Evolutionary conservation across 2,329 filamentous ascomycete species (phyloP).

Genomic region (Aspergillus luchuensis): DNA sequence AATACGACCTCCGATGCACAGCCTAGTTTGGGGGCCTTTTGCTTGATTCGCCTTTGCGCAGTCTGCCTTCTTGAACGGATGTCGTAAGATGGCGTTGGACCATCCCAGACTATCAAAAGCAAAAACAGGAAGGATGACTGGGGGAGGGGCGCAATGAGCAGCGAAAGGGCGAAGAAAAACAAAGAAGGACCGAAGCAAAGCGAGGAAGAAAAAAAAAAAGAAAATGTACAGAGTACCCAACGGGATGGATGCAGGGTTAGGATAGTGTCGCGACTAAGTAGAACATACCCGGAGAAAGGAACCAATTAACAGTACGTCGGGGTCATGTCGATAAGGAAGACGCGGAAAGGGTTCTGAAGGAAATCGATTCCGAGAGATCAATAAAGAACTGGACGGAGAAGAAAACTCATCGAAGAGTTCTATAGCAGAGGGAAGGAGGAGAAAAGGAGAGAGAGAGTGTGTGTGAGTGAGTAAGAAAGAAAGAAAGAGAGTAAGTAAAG

Average conservation of each 20-base stretch:
- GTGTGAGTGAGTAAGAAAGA: not conserved
- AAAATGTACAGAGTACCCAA: not conserved
- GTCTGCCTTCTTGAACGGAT: constrained; percentile 1
- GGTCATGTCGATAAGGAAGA: constrained; percentile 13
- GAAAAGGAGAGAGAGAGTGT: not conserved
- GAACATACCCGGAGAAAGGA: constrained; percentile 23
- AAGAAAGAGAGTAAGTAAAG: not conserved
- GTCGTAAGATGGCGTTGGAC: constrained; percentile 12
- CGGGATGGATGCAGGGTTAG: constrained; percentile 11
- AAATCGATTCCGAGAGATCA: constrained; percentile 1
- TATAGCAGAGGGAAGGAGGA: not conserved
- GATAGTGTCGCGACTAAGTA: constrained; percentile 12
- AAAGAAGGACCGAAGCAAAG: not conserved
- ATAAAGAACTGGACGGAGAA: constrained; percentile 1
- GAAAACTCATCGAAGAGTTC: not conserved
- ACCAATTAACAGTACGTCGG: constrained; percentile 15
- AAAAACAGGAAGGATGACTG: not conserved
- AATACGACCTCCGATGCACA: constrained; percentile 10
- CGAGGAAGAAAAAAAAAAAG: constrained; percentile 14
- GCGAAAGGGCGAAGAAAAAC: not conserved
- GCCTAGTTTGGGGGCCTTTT: constrained; percentile 12
- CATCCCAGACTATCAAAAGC: not conserved
- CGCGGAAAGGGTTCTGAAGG: not conserved
- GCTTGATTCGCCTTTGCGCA: not conserved
- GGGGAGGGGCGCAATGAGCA: not conserved